These are phyloP conservation scores for Bipolaris zeicola DNA, from an alignment of 2,329 filamentous ascomycete genomes.

Conservation along the genomic window DNA sequence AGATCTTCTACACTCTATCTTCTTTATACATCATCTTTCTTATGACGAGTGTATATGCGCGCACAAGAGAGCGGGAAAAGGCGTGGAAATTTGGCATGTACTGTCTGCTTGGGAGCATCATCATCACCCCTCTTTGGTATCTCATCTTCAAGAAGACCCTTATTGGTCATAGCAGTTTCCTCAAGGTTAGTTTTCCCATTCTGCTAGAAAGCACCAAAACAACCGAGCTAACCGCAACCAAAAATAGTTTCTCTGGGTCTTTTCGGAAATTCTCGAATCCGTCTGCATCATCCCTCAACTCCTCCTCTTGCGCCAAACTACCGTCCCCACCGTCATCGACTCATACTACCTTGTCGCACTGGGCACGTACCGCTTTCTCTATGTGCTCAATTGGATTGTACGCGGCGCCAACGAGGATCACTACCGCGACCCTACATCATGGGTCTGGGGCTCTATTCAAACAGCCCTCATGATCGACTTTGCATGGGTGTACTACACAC, in stretches of 20 bases:
- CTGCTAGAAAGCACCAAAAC: too few species aligned
- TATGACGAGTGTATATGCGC: constrained; percentile 84
- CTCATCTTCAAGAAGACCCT: constrained; percentile 67
- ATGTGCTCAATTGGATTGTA: constrained; percentile 89
- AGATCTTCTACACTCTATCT: constrained; percentile 80
- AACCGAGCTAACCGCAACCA: neutral
- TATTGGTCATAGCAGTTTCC: constrained; percentile 38
- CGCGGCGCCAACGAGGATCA: constrained; percentile 64
- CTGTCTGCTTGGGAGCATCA: constrained; percentile 67
- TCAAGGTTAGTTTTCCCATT: constrained; percentile 44
- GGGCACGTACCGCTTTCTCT: constrained; percentile 85
- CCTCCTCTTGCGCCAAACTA: constrained; percentile 89
- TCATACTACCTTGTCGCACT: constrained; percentile 92
- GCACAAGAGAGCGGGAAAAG: constrained; percentile 87
- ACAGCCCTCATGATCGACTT: constrained; percentile 92
- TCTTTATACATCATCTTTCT: constrained; percentile 85
- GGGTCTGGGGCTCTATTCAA: constrained; percentile 87
- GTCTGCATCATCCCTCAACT: constrained; percentile 90
- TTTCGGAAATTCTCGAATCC: constrained; percentile 90
- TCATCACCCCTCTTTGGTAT: constrained; percentile 74
- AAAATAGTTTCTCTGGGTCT: constrained; percentile 76
- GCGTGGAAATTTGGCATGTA: constrained; percentile 88
- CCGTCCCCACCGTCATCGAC: constrained; percentile 92
- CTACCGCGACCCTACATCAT: constrained; percentile 71
- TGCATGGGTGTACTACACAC: constrained; percentile 93